phyloP scores from a whole-genome alignment of 257 asterid species.

The Paulownia fortunei region DNA sequence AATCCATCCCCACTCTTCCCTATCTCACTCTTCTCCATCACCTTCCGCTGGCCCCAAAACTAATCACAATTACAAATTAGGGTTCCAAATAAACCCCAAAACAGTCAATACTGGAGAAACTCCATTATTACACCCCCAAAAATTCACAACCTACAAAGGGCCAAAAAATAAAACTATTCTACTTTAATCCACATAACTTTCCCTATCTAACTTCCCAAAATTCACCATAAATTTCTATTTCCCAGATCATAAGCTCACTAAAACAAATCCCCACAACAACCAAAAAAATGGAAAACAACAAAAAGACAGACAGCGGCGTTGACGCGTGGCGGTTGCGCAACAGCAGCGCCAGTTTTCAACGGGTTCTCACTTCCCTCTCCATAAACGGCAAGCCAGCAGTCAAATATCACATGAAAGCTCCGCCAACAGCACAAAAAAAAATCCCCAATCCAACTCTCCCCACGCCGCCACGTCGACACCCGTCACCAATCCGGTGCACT shows the following conservation, averaged over 20 bases:
- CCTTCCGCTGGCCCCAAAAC: slow-evolving; percentile 2
- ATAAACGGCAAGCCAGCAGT: slow-evolving; percentile 21
- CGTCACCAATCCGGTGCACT: slow-evolving; percentile 32
- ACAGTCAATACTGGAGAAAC: slow-evolving; percentile 25
- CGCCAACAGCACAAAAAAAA: slow-evolving; percentile 16
- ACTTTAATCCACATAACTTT: background rate
- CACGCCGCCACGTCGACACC: slow-evolving; percentile 31
- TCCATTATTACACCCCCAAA: slow-evolving; percentile 18
- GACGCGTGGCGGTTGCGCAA: background rate
- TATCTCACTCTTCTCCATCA: slow-evolving; percentile 55
- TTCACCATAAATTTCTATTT: background rate
- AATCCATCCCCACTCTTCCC: slow-evolving; percentile 73
- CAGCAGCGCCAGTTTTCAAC: slow-evolving; percentile 16
- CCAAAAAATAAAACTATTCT: background rate
- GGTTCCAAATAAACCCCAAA: slow-evolving; percentile 3
- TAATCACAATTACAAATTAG: background rate
- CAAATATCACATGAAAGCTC: slow-evolving; percentile 22
- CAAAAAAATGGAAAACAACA: background rate
- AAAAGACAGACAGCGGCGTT: slow-evolving; percentile 13
- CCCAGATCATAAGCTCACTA: background rate
- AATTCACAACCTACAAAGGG: background rate
- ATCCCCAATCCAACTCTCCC: slow-evolving; percentile 17
- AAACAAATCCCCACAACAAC: background rate
- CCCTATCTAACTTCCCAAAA: background rate
- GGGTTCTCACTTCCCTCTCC: slow-evolving; percentile 17